Evolutionary conservation across 495 filamentous ascomycete genomes (phyloP).

Genomic region (Cladorrhinum samala): DNA sequence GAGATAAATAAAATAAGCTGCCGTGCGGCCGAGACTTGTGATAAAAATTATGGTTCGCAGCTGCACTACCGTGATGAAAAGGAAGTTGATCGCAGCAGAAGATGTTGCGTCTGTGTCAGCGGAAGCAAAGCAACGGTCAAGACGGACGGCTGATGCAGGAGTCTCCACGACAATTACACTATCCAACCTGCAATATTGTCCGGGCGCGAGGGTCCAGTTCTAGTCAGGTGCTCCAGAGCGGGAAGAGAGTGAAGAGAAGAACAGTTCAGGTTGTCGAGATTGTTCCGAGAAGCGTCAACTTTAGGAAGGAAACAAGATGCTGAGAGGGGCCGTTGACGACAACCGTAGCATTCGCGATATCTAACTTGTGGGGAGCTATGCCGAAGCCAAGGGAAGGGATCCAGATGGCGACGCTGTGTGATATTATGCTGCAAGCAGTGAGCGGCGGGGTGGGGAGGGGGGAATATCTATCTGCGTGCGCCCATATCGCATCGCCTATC

Average conservation of each 20-base stretch:
- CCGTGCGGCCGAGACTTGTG: constrained; percentile 1
- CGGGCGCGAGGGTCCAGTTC: constrained; percentile 1
- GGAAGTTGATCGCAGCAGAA: not conserved
- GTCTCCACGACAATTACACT: constrained; percentile 9
- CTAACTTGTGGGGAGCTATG: not conserved
- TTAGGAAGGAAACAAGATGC: not conserved
- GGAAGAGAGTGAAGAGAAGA: not conserved
- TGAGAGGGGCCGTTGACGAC: not conserved
- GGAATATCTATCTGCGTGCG: constrained; percentile 1
- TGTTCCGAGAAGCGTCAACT: not conserved
- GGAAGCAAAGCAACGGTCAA: not conserved
- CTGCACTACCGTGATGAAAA: not conserved
- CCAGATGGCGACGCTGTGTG: too few relatives aligned
- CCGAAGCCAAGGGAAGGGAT: not conserved
- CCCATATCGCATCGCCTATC: not conserved
- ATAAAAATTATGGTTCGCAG: too few relatives aligned
- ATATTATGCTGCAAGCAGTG: too few relatives aligned
- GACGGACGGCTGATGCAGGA: constrained; percentile 7
- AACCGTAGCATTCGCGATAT: constrained; percentile 7
- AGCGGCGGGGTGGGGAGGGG: not conserved
- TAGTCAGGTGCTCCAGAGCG: constrained; percentile 6
- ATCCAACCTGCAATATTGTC: constrained; percentile 9
- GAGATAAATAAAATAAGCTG: not conserved
- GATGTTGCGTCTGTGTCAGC: constrained; percentile 2
- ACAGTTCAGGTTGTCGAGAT: not conserved